Evolutionary conservation across 192 early-diverging fungal genomes (phyloP).

Genomic region (Spinellus fusiger): DNA sequence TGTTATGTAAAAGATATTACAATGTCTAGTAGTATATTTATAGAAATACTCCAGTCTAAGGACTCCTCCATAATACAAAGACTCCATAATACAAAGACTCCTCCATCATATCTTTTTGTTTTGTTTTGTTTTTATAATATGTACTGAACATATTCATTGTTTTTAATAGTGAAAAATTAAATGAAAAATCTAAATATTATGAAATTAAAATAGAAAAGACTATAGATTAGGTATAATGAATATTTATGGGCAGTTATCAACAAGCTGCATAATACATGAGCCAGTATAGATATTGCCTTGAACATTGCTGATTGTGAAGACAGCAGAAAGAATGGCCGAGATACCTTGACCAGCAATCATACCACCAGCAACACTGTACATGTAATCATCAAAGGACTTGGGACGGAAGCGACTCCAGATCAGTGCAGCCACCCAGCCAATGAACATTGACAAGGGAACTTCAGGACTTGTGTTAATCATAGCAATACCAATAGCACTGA

Average conservation of each 20-base stretch:
- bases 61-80: no score
- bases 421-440: constrained; percentile 33
- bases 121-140: no score
- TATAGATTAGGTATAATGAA: background rate
- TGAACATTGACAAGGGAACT: constrained; percentile 42
- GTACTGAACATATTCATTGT: no score
- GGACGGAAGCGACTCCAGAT: constrained; percentile 36
- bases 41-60: no score
- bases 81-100: no score
- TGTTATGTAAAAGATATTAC: no score
- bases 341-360: constrained; percentile 49
- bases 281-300: constrained; percentile 13
- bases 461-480: constrained; percentile 45
- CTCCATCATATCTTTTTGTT: no score
- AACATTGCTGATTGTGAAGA: constrained; percentile 36
- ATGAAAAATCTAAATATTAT: no score
- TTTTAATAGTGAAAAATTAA: background rate
- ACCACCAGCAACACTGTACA: constrained; percentile 42
- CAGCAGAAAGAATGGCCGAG: constrained; percentile 38
- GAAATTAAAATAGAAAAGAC: no score
- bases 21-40: no score
- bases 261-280: constrained; percentile 18
- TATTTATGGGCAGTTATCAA: constrained; percentile 26
- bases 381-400: constrained; percentile 28
- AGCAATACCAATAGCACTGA: constrained; percentile 42